phyloP scores from a whole-genome alignment of 2,329 filamentous ascomycete genomes.

The Aciculosporium take region DNA sequence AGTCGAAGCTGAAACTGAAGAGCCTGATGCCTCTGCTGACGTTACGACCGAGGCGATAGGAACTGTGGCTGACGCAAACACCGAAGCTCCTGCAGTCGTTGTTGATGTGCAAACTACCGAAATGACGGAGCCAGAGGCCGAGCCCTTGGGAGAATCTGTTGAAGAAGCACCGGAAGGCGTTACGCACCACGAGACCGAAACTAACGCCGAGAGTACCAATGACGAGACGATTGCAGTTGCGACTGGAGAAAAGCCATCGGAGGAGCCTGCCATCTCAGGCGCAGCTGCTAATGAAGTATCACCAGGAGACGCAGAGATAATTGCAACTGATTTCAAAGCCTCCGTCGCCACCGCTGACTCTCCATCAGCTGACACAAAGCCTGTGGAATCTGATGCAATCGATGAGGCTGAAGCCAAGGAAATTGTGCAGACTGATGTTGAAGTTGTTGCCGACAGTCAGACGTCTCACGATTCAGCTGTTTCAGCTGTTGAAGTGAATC shows the following conservation, averaged over 20 bases:
- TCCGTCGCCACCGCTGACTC: not conserved
- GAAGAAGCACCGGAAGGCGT: conserved; percentile 2
- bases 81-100: not conserved
- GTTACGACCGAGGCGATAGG: not conserved
- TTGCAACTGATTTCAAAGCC: not conserved
- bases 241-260: not conserved
- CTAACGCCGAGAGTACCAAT: not conserved
- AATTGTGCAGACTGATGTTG: not conserved
- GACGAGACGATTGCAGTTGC: not conserved
- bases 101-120: too few species aligned
- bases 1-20: not conserved
- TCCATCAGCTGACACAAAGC: not conserved
- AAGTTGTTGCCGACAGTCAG: not conserved
- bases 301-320: not conserved
- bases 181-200: not conserved
- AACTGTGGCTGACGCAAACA: not conserved
- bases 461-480: not conserved
- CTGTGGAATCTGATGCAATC: not conserved
- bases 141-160: not conserved
- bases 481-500: not conserved
- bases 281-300: not conserved
- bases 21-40: not conserved
- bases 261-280: not conserved
- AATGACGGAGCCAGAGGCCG: conserved; percentile 1
- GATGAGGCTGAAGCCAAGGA: not conserved